Percentiles rank a stretch among this genome's conserved stretches.
phyloP scores from a whole-genome alignment of 768 basidiomycete species.

The Leccinum olivaceopallidum region DNA sequence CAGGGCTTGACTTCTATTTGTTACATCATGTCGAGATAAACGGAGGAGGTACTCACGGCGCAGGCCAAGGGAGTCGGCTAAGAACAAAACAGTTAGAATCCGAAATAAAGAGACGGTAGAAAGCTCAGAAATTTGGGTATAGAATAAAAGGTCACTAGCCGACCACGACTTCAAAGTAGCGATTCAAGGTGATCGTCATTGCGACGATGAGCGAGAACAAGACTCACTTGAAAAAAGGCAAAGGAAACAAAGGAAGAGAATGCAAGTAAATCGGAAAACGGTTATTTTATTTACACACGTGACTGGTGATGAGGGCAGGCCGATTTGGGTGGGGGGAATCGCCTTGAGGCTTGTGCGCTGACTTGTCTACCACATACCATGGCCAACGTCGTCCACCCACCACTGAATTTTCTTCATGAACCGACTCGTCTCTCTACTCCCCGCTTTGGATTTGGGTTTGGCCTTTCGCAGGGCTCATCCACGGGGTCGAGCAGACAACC shows the following conservation, averaged over 20 bases:
- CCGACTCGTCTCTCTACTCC: conserved; percentile 61
- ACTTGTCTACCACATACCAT: conserved; percentile 41
- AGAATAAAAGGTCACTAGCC: conserved; percentile 67
- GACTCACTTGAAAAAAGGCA: conserved; percentile 32
- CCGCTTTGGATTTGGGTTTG: conserved; percentile 75
- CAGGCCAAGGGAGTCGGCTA: background rate
- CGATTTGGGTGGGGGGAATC: conserved; percentile 1
- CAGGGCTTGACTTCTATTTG: conserved; percentile 92
- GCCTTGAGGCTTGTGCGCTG: conserved; percentile 15
- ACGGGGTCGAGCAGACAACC: conserved; percentile 49
- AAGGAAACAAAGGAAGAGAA: conserved; percentile 1
- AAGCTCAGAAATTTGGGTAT: conserved; percentile 94
- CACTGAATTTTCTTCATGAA: conserved; percentile 61
- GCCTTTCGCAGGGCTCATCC: conserved; percentile 47
- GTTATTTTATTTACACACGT: conserved; percentile 33
- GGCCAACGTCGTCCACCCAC: conserved; percentile 72
- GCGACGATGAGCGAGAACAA: conserved; percentile 20
- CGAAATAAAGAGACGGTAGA: conserved; percentile 4
- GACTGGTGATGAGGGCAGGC: conserved; percentile 37
- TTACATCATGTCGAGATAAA: conserved; percentile 52
- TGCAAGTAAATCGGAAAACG: conserved; percentile 5
- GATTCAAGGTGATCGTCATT: conserved; percentile 78
- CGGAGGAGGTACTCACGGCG: conserved; percentile 37
- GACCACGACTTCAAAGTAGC: conserved; percentile 74
- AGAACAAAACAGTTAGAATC: conserved; percentile 13